Evolutionary conservation across 75 land plant genomes (phyloP), one percentile per base, ranked within the genome.

Genomic region (Selaginella tamariscina): DNA sequence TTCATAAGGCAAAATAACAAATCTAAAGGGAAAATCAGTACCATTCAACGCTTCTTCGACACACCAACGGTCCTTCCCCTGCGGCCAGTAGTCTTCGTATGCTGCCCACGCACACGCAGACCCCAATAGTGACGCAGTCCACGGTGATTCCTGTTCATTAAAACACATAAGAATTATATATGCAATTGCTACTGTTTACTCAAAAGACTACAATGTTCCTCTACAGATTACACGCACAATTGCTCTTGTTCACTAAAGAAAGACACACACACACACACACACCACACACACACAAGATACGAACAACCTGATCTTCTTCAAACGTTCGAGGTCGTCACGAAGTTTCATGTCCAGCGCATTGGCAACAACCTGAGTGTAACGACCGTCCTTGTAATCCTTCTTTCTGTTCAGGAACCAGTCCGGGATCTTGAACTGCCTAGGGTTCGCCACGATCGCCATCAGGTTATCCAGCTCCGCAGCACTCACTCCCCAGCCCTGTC

Each of bases 281-380:
- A n/a, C n/a, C n/a, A n/a, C n/a, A n/a, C n/a, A n/a, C n/a, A n/a
- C n/a, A n/a, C n/a, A n/a, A n/a, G n/a, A n/a, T n/a, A n/a, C n/a
- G n/a, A n/a, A n/a, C n/a, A n/a, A 86, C 89, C 89, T 86, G 82
- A 86, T 86, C 74, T 87, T 87, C 85, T 87, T 87, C 73, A 87
- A 44, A 1, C 89, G 79, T 74, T 86, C 89, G 24, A 86, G 67
- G 27, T 86, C 89, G 75, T 86, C 89, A 71, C 89, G 84, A 57
- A 86, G 72, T 78, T 86, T 86, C 89, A 86, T 86, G 68, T 86
- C 89, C 54, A 86, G 39, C 0, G 83, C 89, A 76, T 86, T 86
- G 31, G 89, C 79, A 13, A 80, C 82, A 26, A 86, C 89, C 75
- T 86, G 89, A 27, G 89, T 80, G 66, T 77, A 85, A 24, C 80